Evolutionary conservation across 1,284 basidiomycete genomes (phyloP), one percentile per base, ranked within the genome.

Genomic region (Acaromyces ingoldii): DNA sequence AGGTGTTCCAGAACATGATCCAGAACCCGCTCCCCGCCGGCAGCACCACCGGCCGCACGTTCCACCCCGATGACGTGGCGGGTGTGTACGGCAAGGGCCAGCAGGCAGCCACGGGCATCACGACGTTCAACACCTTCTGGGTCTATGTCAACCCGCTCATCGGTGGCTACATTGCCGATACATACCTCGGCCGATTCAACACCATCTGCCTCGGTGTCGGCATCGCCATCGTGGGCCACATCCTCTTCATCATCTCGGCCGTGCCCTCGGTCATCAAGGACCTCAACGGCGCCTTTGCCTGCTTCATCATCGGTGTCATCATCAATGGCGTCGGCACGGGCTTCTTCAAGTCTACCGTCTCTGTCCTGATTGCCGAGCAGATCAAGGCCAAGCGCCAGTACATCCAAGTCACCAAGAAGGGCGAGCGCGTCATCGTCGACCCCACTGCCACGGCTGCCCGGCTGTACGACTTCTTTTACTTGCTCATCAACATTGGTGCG

Each of bases 351-450:
- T 75, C 84, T 0, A 60, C 54, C 11, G 59, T 71, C 41, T 34
- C 51, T 3, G 63, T 66, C 2, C 34, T 74, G 39, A 65, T 74
- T n/a, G 69, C 65, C 4, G 89, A 89, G 71, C 74, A 74, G 54
- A 63, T 72, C 38, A 62, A 60, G 17, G 55, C 59, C 11, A 63
- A 63, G 7, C 62, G 68, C 42, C 62, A 65, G 37, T 63, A 62
- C 21, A 39, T 51, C 24, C 30, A 49, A 31, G 67, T 75, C 15
- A 53, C 43, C 9, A 81, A 80, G 1, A 81, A 79, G 57, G 88
- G 88, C 40, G 85, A 89, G 74, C 79, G 84, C 30, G 87, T 91
- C 49, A 84, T 91, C 57, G 82, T 91, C 30, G 88, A 91, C 72
- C 90, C 89, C 0, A 73, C 79, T 0, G 65, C 86, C 65, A 91